Base-by-base conservation (phyloP, 2,329 filamentous ascomycete species). In the Apiospora kogelbergensis region DNA sequence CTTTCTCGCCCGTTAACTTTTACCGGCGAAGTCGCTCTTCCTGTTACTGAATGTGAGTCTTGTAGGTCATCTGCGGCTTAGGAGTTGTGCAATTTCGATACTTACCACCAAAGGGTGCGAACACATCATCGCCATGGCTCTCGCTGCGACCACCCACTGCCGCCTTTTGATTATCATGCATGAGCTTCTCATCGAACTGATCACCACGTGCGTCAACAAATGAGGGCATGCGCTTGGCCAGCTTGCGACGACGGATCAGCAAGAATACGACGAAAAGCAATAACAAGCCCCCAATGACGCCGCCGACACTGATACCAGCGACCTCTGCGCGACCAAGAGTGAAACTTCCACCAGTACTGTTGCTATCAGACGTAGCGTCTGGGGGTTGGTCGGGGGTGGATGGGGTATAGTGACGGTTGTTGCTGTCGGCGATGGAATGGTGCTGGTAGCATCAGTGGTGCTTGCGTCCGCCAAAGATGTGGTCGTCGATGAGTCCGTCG, bases 81-180 rank as follows among this genome's bases (percentile, higher is more conserved):
- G 1, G 53, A 37, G 30, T 20, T 15, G 30, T 37, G 20, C 9
- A 22, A 37, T 17, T n/a, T 11, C 40, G 6, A 17, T 42, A 26
- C 77, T 74, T 73, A 84, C 84, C 83, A 78, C 83, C 82, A 76
- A 84, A 84, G 13, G 81, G 78, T 1, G 80, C 81, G 73, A 84
- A 84, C 2, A 82, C 78, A 66, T 83, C 81, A 57, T 70, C 71
- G n/a, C 46, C 33, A 37, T 60, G 33, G 53, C 53, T 60, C 53
- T 37, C 53, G 20, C 17, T 37, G 20, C 53, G 30, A 37, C 11
- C 26, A 5, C 42, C 70, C 68, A 68, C 70, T 73, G 44, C 30
- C 69, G 74, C 13, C 6, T 20, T 40, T 20, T 45, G 63, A 13
- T 66, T 67, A 30, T 67, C 66, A 42, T 64, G 65, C 48, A 68